phyloP scores from a whole-genome alignment of 192 early-diverging fungal genomes.

The Umbelopsis isabellina region DNA sequence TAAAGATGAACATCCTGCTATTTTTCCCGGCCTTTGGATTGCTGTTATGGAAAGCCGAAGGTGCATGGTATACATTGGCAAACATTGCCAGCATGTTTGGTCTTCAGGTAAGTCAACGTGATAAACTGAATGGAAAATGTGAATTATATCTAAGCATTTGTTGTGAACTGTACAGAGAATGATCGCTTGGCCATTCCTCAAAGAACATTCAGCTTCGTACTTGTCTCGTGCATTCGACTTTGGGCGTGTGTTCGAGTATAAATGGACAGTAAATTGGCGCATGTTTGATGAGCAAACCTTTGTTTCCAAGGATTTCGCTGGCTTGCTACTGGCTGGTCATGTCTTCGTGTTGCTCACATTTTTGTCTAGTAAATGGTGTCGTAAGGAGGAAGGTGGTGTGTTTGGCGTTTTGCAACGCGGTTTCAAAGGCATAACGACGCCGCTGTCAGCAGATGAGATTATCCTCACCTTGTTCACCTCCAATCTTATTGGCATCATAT shows the following conservation, averaged over 20 bases:
- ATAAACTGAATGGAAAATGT: background rate
- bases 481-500: conserved; percentile 90
- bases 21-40: conserved; percentile 88
- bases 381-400: conserved; percentile 39
- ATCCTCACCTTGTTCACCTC: conserved; percentile 74
- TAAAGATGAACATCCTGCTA: conserved; percentile 96
- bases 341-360: conserved; percentile 61
- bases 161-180: background rate
- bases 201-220: conserved; percentile 62
- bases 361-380: conserved; percentile 61
- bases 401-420: conserved; percentile 32
- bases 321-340: conserved; percentile 63
- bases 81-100: conserved; percentile 48
- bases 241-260: conserved; percentile 79
- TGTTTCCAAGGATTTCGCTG: conserved; percentile 60
- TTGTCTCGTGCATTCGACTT: conserved; percentile 86
- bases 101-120: conserved; percentile 48
- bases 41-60: conserved; percentile 56
- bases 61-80: conserved; percentile 48
- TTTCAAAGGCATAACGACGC: conserved; percentile 24
- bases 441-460: conserved; percentile 50
- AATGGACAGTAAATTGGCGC: conserved; percentile 97
- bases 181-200: conserved; percentile 67
- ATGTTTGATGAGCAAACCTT: conserved; percentile 77
- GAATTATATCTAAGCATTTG: background rate